Evolutionary conservation across 345 rosid species (phyloP).

Genomic region (Eucalyptus shirleyi): DNA sequence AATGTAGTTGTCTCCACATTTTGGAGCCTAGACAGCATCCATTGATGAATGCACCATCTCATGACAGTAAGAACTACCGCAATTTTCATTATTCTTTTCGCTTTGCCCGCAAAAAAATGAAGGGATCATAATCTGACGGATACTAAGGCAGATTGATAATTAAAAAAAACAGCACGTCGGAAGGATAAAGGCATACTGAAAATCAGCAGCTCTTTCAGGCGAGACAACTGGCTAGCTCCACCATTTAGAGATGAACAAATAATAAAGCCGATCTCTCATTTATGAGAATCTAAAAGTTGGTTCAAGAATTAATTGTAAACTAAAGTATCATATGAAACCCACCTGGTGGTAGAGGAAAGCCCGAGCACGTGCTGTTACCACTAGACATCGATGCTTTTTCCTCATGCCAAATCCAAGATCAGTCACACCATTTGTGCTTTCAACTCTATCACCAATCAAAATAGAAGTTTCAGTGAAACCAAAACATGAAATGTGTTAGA

Average conservation of each 20-base stretch:
- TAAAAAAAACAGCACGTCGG: background rate
- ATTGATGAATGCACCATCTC: background rate
- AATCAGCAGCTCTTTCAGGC: background rate
- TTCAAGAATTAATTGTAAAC: background rate
- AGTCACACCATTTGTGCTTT: constrained; percentile 1
- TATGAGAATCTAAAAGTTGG: background rate
- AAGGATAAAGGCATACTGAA: background rate
- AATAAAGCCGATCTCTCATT: background rate
- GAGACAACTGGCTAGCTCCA: background rate
- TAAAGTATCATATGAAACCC: background rate
- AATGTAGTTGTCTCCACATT: background rate
- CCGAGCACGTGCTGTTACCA: constrained; percentile 65
- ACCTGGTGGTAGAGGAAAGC: constrained; percentile 96
- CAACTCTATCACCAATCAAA: background rate
- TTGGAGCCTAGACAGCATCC: background rate
- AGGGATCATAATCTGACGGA: background rate
- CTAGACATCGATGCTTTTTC: constrained; percentile 51
- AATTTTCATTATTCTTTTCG: background rate
- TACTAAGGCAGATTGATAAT: background rate
- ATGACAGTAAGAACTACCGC: background rate
- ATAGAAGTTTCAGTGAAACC: constrained; percentile 6
- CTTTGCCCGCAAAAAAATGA: background rate
- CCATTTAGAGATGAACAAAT: background rate
- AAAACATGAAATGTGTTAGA: constrained; percentile 2
- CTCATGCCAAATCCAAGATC: constrained; percentile 47